Evolutionary conservation across 75 land plant genomes (phyloP), one percentile per base, ranked within the genome.

Genomic region (Pseudotsuga menziesii): DNA sequence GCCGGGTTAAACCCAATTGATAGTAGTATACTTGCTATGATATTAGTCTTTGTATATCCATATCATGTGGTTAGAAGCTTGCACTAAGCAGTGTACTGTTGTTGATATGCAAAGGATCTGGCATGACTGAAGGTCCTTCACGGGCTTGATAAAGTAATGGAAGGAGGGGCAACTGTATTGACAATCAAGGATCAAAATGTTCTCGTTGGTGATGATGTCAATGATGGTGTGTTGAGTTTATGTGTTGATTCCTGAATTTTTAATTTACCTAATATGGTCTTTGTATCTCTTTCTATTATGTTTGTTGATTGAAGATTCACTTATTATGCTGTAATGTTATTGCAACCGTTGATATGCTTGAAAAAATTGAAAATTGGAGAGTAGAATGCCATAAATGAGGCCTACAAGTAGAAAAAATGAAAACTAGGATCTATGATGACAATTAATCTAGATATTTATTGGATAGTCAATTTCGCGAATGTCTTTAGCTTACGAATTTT

Each of bases 321-420:
- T 56, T 1, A 56, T 56, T 56, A 1, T 56, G 9, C 14, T 56
- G 57, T 11, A 11, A 56, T 11, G 1, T 36, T 86, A 36, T 77
- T 61, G 58, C 91, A 95, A 97, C 91, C 29, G 57, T 81, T 63
- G 99, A 97, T 85, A 89, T 95, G 88, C 91, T 97, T 77, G 98
- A 94, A 83, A 97, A 97, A 84, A 77, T 94, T 54, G 97, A 97
- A 72, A 72, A 91, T 97, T 76, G 91, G 94, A 63, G 91, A 94
- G 78, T 98, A 97, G 75, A 89, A 85, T 75, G 89, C 73, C n/a
- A 86, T 98, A 39, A 88, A 92, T 78, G 93, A 87, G 19, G 98
- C 98, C 23, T 97, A 97, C 79, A 90, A 84, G 74, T n/a, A 92
- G 89, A 80, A 92, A 98, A 97, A 80, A 97, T 94, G 88, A 89